phyloP scores from a whole-genome alignment of 2,329 filamentous ascomycete species.

The Colletotrichum acutatum region DNA sequence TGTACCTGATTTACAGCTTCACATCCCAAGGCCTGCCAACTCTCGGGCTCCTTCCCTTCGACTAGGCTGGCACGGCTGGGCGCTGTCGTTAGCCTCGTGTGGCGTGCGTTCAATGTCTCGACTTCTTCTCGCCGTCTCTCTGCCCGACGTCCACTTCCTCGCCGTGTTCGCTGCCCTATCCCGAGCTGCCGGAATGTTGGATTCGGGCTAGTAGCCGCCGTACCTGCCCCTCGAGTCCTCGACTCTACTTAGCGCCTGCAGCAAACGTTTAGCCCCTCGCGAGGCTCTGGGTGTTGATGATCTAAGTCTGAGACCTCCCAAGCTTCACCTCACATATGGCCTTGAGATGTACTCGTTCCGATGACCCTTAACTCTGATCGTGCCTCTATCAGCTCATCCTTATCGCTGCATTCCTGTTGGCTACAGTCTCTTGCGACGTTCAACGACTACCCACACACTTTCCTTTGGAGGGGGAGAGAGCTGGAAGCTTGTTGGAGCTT shows the following conservation, averaged over 20 bases:
- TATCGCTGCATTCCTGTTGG: constrained; percentile 31
- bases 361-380: constrained; percentile 13
- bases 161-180: constrained; percentile 12
- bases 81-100: not conserved
- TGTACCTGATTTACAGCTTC: not conserved
- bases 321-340: constrained; percentile 16
- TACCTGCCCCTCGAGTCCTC: constrained; percentile 28
- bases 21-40: not conserved
- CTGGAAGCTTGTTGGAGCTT: constrained; percentile 28
- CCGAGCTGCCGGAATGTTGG: constrained; percentile 33
- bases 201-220: constrained; percentile 27
- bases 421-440: not conserved
- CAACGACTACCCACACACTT: constrained; percentile 7
- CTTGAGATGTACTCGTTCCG: constrained; percentile 26
- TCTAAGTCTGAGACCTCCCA: constrained; percentile 13
- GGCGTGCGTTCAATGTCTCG: constrained; percentile 13
- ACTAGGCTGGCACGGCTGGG: not conserved
- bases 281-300: constrained; percentile 10
- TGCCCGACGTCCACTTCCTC: constrained; percentile 1
- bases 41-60: not conserved
- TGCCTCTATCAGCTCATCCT: constrained; percentile 7
- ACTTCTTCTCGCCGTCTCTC: not conserved
- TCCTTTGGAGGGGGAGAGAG: not conserved
- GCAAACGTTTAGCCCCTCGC: constrained; percentile 26
- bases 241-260: constrained; percentile 3